These are phyloP conservation scores for Zygoascus hellenicus DNA, from an alignment of 1,139 yeast genomes.

Conservation along the genomic window DNA sequence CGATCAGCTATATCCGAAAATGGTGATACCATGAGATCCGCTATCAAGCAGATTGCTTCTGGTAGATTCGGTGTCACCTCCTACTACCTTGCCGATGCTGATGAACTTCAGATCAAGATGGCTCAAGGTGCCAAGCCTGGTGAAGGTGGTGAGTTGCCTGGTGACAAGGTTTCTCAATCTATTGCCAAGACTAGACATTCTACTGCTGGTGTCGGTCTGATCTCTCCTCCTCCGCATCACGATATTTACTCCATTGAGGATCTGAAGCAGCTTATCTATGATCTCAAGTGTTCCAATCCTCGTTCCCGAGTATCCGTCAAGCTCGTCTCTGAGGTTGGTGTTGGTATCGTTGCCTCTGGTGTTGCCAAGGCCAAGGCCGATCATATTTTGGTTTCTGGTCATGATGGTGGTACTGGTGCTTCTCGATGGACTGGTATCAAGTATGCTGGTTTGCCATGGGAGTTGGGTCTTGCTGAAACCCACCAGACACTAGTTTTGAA, in stretches of 20 bases:
- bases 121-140: conserved; percentile 99
- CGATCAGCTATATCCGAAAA: conserved; percentile 67
- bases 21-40: conserved; percentile 97
- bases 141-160: conserved; percentile 99
- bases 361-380: conserved; percentile 99
- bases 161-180: conserved; percentile 79
- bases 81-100: conserved; percentile 89
- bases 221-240: conserved; percentile 98
- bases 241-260: conserved; percentile 98
- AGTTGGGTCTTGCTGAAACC: conserved; percentile 94
- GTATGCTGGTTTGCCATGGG: conserved; percentile 98
- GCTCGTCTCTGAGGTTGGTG: conserved; percentile 96
- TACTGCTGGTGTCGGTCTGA: conserved; percentile 93
- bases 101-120: conserved; percentile 96
- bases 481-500: conserved; percentile 95
- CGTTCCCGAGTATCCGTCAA: conserved; percentile 95
- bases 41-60: conserved; percentile 96
- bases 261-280: conserved; percentile 92
- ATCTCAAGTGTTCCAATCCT: conserved; percentile 94
- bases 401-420: conserved; percentile 99
- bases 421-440: conserved; percentile 96
- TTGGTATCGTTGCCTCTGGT: conserved; percentile 98
- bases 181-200: conserved; percentile 97
- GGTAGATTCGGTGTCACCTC: conserved; percentile 98
- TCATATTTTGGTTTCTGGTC: conserved; percentile 91